Evolutionary conservation across 441 rosid genomes (phyloP), one percentile per base, ranked within the genome.

Genomic region (Jatropha multifida): DNA sequence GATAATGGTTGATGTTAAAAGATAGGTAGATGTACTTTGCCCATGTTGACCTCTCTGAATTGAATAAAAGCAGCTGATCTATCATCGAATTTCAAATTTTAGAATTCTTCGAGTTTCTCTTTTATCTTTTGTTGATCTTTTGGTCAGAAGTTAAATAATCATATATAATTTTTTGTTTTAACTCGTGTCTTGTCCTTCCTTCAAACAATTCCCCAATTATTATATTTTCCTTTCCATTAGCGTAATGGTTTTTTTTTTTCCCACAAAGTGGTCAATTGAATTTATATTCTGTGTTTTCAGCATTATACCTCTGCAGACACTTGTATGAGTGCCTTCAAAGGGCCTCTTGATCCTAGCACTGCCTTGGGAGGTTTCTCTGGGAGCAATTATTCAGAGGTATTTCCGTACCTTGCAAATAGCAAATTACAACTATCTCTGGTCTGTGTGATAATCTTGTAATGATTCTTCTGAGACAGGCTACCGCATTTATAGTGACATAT

Each of bases 251-350:
- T 49, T 4, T 48, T 56, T 73, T 59, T 54, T 40, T 23, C 23
- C 23, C 48, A 7, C 59, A 74, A 78, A 58, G n/a, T 79, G 68
- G 65, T 62, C 73, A 75, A 4, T 71, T 72, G 74, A 74, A 52
- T 74, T 58, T 52, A 42, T 71, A 52, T 66, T 58, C 42, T 75
- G 71, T 78, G 62, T 72, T 83, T 79, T 83, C 88, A 96, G 99
- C 98, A 94, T 82, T 96, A 84, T 86, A 90, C 97, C 77, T 89
- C 99, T 73, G 88, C 97, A 67, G 99, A 94, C 15, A 69, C 86
- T 75, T 96, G 99, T 82, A 81, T 88, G 92, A 92, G 99, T 82
- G 96, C 99, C 65, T 96, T 92, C 83, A 96, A 96, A 84, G 99
- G 89, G 49, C 99, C 99, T 26, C 92, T 96, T 76, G 98, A 96